Conservation (phyloP, 2,329 filamentous ascomycete species). For the Aspergillus intermedius region DNA sequence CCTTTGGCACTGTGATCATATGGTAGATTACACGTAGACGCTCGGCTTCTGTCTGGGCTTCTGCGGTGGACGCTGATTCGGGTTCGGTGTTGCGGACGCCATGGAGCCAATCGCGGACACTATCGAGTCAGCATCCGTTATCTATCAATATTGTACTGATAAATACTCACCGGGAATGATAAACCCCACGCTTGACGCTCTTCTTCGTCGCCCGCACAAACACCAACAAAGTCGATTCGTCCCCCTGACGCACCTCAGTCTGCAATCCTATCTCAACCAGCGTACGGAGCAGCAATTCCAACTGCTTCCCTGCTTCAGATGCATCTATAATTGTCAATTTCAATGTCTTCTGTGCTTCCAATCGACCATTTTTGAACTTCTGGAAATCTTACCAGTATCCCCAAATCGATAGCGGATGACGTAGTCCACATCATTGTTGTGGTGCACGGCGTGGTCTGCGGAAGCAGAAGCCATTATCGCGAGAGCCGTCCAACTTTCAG, state of each 20-base stretch:
- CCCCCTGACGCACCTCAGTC: constrained; percentile 78
- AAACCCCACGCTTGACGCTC: constrained; percentile 72
- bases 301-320: constrained; percentile 63
- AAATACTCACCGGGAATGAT: constrained; percentile 60
- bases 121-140: constrained; percentile 22
- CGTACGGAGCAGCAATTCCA: constrained; percentile 69
- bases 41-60: constrained; percentile 84
- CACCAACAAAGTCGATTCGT: constrained; percentile 68
- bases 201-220: constrained; percentile 77
- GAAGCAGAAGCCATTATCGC: constrained; percentile 23
- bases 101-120: constrained; percentile 92
- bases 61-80: constrained; percentile 64
- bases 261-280: constrained; percentile 73
- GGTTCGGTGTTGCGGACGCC: constrained; percentile 73
- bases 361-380: background rate
- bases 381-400: constrained; percentile 41
- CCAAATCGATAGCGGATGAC: constrained; percentile 75
- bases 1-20: constrained; percentile 66
- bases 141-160: background rate
- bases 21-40: constrained; percentile 79
- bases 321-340: constrained; percentile 47
- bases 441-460: constrained; percentile 28
- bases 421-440: constrained; percentile 74
- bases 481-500: too few species aligned
- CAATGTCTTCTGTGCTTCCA: background rate